phyloP scores from a whole-genome alignment of 2,329 filamentous ascomycete species.

The Scopulariopsis brevicaulis region DNA sequence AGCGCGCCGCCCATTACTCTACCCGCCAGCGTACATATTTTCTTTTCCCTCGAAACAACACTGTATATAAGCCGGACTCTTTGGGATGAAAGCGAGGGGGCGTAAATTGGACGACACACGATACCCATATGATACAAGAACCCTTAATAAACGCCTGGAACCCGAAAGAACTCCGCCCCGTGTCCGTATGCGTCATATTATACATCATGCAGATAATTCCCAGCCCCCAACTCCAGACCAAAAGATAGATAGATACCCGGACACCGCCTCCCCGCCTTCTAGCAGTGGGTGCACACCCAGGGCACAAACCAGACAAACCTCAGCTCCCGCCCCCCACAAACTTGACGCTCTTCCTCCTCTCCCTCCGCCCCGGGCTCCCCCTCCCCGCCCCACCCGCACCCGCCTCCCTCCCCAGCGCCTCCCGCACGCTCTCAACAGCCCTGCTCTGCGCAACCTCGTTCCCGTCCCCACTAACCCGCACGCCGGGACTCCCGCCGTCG shows the following conservation, averaged over 20 bases:
- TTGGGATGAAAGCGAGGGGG: neutral
- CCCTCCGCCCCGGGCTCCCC: constrained; percentile 27
- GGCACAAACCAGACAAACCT: neutral
- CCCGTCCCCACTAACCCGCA: constrained; percentile 22
- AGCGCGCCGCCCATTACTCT: neutral
- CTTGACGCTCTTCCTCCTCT: constrained; percentile 54
- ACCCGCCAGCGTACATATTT: neutral
- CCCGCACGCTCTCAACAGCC: constrained; percentile 48
- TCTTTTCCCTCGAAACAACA: neutral
- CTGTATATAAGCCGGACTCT: neutral
- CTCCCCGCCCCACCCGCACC: constrained; percentile 16
- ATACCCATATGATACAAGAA: neutral
- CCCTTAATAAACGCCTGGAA: neutral
- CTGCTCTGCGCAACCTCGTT: constrained; percentile 46
- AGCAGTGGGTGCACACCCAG: too few species aligned
- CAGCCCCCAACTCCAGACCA: neutral
- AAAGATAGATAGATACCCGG: neutral
- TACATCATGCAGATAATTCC: neutral
- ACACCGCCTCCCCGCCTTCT: too few species aligned
- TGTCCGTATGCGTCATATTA: neutral
- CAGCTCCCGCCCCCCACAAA: constrained; percentile 23
- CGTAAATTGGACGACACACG: neutral
- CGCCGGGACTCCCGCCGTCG: constrained; percentile 4
- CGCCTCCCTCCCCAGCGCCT: constrained; percentile 24
- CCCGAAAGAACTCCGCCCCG: neutral